phyloP scores from a whole-genome alignment of 805 yeast genomes.

The Pichia exigua region DNA sequence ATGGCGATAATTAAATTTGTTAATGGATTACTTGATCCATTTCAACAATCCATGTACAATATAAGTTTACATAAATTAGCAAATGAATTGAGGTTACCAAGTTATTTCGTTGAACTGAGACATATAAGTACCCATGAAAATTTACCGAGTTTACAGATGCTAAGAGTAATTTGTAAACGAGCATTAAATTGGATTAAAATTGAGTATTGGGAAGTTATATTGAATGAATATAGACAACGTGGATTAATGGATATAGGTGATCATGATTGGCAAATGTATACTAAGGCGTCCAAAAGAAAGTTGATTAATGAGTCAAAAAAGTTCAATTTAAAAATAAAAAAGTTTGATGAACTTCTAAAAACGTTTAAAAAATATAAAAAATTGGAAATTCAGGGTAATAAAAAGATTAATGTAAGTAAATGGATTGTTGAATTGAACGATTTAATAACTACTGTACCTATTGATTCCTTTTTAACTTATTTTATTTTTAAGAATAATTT shows the following conservation, averaged over 20 bases:
- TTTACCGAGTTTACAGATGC: constrained; percentile 61
- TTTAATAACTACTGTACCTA: neutral
- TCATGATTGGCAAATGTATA: neutral
- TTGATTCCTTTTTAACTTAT: constrained; percentile 19
- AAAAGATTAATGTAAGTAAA: constrained; percentile 33
- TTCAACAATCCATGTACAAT: constrained; percentile 72
- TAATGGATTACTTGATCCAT: constrained; percentile 83
- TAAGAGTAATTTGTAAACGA: constrained; percentile 48
- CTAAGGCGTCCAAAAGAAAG: neutral
- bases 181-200: constrained; percentile 72
- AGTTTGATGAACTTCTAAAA: constrained; percentile 34
- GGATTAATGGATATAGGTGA: neutral
- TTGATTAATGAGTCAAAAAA: neutral
- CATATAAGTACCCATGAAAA: constrained; percentile 89
- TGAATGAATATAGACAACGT: constrained; percentile 9
- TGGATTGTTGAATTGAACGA: constrained; percentile 1
- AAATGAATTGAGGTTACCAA: constrained; percentile 56
- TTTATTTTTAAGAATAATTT: constrained; percentile 29
- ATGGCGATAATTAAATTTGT: constrained; percentile 81
- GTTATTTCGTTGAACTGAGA: constrained; percentile 79
- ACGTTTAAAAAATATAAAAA: constrained; percentile 44
- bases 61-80: constrained; percentile 76
- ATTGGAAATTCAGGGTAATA: constrained; percentile 31
- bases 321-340: neutral
- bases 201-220: constrained; percentile 58